phyloP scores from a whole-genome alignment of 306 rosid species.

The Leucaena leucocephala region DNA sequence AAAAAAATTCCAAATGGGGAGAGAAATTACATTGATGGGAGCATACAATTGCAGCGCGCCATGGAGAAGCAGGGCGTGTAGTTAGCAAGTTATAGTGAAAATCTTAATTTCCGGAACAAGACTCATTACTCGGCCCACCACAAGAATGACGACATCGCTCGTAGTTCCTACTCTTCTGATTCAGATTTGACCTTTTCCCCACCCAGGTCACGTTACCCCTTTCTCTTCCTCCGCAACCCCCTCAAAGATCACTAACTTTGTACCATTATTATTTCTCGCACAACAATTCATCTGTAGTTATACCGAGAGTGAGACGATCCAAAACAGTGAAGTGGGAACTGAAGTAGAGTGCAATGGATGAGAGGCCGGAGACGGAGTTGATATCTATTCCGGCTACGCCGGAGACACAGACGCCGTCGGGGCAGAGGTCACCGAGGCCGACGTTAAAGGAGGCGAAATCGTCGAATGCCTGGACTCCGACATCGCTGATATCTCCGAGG shows the following conservation, averaged over 20 bases:
- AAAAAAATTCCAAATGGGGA: too few relatives aligned
- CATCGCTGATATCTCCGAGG: conserved; percentile 96
- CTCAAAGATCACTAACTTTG: neutral
- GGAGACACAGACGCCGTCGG: conserved; percentile 84
- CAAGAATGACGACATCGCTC: neutral
- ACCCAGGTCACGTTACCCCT: neutral
- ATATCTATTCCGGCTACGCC: conserved; percentile 97
- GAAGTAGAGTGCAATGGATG: conserved; percentile 59
- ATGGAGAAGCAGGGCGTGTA: neutral
- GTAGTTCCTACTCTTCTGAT: neutral
- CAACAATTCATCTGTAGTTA: neutral
- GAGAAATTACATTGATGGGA: too few relatives aligned
- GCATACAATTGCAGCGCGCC: neutral
- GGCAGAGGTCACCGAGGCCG: conserved; percentile 91
- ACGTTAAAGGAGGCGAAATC: conserved; percentile 71
- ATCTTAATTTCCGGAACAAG: neutral
- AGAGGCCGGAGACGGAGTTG: conserved; percentile 93
- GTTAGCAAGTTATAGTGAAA: neutral
- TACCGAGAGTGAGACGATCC: neutral
- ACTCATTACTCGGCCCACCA: neutral
- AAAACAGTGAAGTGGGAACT: neutral
- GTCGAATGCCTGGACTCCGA: conserved; percentile 93
- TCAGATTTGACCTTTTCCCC: neutral
- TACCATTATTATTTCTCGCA: too few relatives aligned
- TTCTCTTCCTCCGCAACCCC: neutral